phyloP scores from a whole-genome alignment of 2,329 filamentous ascomycete genomes.

The Diaporthe nobilis region DNA sequence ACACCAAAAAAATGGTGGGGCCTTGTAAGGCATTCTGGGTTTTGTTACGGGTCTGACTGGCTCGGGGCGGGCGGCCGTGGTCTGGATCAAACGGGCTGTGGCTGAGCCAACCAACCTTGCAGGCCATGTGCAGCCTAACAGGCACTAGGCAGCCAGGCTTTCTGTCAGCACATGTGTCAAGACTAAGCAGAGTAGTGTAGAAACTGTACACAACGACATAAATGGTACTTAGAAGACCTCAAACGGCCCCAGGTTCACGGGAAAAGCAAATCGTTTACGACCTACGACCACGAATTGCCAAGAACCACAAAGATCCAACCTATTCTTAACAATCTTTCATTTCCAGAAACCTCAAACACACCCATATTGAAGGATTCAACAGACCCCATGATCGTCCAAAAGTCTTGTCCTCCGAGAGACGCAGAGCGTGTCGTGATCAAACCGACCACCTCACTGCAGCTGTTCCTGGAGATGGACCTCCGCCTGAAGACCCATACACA shows the following conservation, averaged over 20 bases:
- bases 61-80: background rate
- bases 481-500: background rate
- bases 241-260: background rate
- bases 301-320: background rate
- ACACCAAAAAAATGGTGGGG: background rate
- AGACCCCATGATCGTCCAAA: background rate
- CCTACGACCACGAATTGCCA: too few species aligned
- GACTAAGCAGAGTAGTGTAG: too few species aligned
- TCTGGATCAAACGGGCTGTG: background rate
- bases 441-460: background rate
- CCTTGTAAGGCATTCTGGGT: background rate
- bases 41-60: background rate
- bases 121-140: slow-evolving; percentile 14
- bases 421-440: background rate
- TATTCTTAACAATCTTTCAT: background rate
- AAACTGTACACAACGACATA: background rate
- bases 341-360: background rate
- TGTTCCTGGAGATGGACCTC: background rate
- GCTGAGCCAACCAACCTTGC: background rate
- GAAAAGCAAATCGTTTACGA: background rate
- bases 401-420: background rate
- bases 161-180: background rate
- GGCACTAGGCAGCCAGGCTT: slow-evolving; percentile 12
- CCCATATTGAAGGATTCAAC: background rate
- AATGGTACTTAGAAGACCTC: background rate